A percentile compares a stretch with the other conserved stretches of the same genome.
phyloP scores from a whole-genome alignment of 148 eudicot genomes.

The Rhododendron ovatum region DNA sequence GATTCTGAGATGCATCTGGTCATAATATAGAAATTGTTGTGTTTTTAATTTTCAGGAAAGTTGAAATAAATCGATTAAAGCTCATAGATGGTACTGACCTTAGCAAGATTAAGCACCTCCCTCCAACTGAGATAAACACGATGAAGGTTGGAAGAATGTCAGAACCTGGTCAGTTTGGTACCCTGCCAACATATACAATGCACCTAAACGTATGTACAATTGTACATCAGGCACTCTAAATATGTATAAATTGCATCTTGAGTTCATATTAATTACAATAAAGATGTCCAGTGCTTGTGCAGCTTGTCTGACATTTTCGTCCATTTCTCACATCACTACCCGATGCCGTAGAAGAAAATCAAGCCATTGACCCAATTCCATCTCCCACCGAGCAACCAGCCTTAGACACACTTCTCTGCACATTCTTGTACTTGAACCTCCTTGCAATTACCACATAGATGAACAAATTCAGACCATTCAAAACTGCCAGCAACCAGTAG shows the following conservation, averaged over 20 bases:
- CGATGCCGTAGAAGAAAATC: background rate
- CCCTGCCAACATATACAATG: background rate
- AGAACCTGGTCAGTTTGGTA: background rate
- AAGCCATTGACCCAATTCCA: background rate
- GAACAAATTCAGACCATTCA: slow-evolving; percentile 12
- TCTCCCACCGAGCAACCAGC: background rate
- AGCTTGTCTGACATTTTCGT: background rate
- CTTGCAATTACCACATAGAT: background rate
- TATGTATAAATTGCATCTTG: background rate
- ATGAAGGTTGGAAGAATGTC: background rate
- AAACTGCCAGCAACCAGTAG: slow-evolving; percentile 16
- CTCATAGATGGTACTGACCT: background rate
- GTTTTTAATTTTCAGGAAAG: background rate
- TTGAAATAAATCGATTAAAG: background rate
- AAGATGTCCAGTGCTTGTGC: background rate
- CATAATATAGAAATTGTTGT: background rate
- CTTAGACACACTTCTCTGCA: slow-evolving; percentile 3
- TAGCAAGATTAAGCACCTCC: slow-evolving; percentile 1
- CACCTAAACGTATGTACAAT: background rate
- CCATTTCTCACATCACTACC: background rate
- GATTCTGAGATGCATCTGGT: background rate
- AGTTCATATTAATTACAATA: background rate
- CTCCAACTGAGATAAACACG: background rate
- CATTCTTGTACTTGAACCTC: slow-evolving; percentile 12
- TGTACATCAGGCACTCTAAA: background rate